phyloP scores from a whole-genome alignment of 495 filamentous ascomycete species.

The Talaromyces ruber region DNA sequence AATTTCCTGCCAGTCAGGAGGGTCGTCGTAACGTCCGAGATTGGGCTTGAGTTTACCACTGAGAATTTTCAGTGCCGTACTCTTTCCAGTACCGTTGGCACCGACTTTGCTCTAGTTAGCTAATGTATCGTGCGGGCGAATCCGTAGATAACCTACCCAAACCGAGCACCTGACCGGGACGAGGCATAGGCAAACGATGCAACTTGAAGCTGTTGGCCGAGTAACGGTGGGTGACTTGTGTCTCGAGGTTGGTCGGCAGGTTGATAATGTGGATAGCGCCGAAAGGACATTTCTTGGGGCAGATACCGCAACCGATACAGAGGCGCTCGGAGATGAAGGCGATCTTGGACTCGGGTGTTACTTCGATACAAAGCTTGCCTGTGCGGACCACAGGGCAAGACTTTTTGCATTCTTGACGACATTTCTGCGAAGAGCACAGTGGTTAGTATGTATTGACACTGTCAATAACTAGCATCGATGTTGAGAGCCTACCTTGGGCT shows the following conservation, averaged over 20 bases:
- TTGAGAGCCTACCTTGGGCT: slow-evolving; percentile 67
- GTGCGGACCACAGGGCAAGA: slow-evolving; percentile 96
- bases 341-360: slow-evolving; percentile 80
- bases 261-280: slow-evolving; percentile 99
- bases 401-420: slow-evolving; percentile 98
- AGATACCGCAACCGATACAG: slow-evolving; percentile 98
- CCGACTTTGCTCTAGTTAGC: slow-evolving; percentile 48
- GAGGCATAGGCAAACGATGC: slow-evolving; percentile 88
- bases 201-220: slow-evolving; percentile 99
- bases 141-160: slow-evolving; percentile 27
- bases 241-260: slow-evolving; percentile 95
- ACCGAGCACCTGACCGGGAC: slow-evolving; percentile 93
- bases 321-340: slow-evolving; percentile 95
- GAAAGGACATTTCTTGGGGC: slow-evolving; percentile 98
- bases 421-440: slow-evolving; percentile 53
- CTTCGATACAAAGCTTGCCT: slow-evolving; percentile 96
- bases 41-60: slow-evolving; percentile 98
- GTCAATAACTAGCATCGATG: neutral
- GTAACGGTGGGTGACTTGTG: slow-evolving; percentile 95
- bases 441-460: neutral
- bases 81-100: slow-evolving; percentile 99
- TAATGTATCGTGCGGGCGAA: neutral
- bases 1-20: slow-evolving; percentile 98
- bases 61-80: slow-evolving; percentile 94
- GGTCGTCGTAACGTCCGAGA: slow-evolving; percentile 87